Percentiles rank a stretch among this genome's conserved stretches.
phyloP scores from a whole-genome alignment of 78 protist genomes.

The Pigoraptor vietnamica region DNA sequence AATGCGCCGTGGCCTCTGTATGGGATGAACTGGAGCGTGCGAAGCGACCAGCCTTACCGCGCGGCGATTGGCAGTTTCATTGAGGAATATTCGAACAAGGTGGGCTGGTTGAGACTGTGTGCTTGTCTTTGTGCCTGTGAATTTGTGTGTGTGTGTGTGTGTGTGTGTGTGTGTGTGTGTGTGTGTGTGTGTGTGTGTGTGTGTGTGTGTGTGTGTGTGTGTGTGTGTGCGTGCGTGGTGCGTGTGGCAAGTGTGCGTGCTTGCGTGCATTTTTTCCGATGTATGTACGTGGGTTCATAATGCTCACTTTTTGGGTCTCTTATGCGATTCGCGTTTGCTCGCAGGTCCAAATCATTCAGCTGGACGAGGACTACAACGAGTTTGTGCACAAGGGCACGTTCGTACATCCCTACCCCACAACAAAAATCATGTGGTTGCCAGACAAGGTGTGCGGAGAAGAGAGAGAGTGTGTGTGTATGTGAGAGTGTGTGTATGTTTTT shows the following conservation, averaged over 20 bases:
- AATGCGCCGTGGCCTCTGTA: constrained; percentile 62
- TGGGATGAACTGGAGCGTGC: constrained; percentile 77
- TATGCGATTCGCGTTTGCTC: no score
- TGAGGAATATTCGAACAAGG: constrained; percentile 79
- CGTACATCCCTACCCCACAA: constrained; percentile 93
- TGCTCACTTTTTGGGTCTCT: no score
- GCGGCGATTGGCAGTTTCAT: constrained; percentile 89
- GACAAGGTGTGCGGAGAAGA: constrained; percentile 5
- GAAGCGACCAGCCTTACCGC: constrained; percentile 67
- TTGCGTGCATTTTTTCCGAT: neutral
- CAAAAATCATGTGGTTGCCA: constrained; percentile 90
- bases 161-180: neutral
- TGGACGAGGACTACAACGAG: constrained; percentile 42
- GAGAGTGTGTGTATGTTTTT: no score
- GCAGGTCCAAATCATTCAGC: constrained; percentile 36
- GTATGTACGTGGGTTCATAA: no score
- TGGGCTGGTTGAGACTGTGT: neutral
- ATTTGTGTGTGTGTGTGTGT: neutral
- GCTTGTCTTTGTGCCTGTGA: neutral
- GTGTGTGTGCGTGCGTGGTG: neutral
- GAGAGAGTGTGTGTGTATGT: no score
- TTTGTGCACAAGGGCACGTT: constrained; percentile 45
- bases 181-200: neutral
- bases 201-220: neutral
- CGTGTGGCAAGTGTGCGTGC: neutral